Percentiles rank a stretch among this genome's conserved stretches.
These are phyloP conservation scores for Delphinella strobiligena DNA, from an alignment of 2,329 filamentous ascomycete genomes.

Conservation along the genomic window DNA sequence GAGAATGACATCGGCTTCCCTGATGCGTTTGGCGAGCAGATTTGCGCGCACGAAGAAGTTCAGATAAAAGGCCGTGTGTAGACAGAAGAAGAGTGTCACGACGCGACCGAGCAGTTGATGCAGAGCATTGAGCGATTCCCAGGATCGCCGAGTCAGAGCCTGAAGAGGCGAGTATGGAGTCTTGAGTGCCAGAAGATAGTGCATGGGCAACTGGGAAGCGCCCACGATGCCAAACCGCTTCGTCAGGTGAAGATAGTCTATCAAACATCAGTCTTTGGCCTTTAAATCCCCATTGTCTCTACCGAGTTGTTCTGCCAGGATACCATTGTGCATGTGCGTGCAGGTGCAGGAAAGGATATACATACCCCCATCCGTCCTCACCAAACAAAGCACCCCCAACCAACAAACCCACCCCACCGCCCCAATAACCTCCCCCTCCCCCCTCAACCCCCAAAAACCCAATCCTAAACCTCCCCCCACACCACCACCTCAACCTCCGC, in stretches of 20 bases:
- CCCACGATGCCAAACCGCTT: conserved; percentile 49
- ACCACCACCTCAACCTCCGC: conserved; percentile 23
- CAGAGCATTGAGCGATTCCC: conserved; percentile 42
- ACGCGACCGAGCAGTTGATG: conserved; percentile 48
- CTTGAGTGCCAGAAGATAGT: conserved; percentile 44
- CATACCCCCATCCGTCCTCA: conserved; percentile 43
- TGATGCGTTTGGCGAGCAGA: conserved; percentile 41
- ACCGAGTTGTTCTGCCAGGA: neutral
- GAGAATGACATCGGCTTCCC: conserved; percentile 45
- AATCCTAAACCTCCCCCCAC: conserved; percentile 13
- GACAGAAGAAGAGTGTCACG: conserved; percentile 36
- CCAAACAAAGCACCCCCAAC: conserved; percentile 38
- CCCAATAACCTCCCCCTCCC: conserved; percentile 36
- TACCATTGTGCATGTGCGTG: neutral
- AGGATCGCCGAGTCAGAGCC: conserved; percentile 39
- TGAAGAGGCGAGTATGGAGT: conserved; percentile 40
- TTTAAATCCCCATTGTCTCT: neutral
- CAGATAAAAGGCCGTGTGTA: conserved; percentile 44
- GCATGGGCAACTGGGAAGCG: conserved; percentile 47
- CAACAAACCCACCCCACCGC: conserved; percentile 39
- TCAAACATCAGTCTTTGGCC: neutral
- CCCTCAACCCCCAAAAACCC: conserved; percentile 27
- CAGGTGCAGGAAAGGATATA: neutral
- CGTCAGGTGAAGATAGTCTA: conserved; percentile 52
- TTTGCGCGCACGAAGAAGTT: conserved; percentile 42